Evolutionary conservation across 371 early-diverging fungal genomes (phyloP), one percentile per base, ranked within the genome.

Genomic region (Thermomucor indicae-seudaticae): DNA sequence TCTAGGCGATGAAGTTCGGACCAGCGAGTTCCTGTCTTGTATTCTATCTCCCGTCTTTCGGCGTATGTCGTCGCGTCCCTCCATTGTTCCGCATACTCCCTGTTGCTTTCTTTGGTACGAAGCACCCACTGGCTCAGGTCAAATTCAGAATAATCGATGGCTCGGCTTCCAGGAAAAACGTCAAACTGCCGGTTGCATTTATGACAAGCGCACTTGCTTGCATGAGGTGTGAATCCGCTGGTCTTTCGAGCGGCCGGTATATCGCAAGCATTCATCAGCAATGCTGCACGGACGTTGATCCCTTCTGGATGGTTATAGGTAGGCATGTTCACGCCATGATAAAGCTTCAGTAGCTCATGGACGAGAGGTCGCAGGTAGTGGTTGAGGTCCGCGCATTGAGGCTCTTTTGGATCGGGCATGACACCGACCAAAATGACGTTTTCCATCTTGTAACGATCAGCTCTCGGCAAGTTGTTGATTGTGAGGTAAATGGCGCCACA

Each of bases 341-440:
- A 34, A 17, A 53, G 37, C 19, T 34, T 5, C 20, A 19, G 16
- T 1, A 58, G 45, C 10, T 49, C 53, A 6, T 43, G 37, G 6
- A 58, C 59, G 6, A 58, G 19, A 8, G 53, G 53, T 8, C 23
- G 6, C 34, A 53, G 30, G 35, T 58, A 53, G n/a, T 47, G 38
- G 17, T 53, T 53, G 23, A 53, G 47, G 12, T 53, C 31, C 12
- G 11, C 14, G 0, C 29, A 43, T 1, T 4, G 20, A 14, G 53
- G 53, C 27, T 58, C 49, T 4, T 43, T 49, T 4, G 44, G 47
- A 0, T 49, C 59, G 27, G 49, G 49, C 5, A 53, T 42, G 11
- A 52, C 20, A 23, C 49, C 43, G 29, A 43, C 32, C 10, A 52
- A 28, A 34, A 59, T 32, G 8, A 49, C 47, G 40, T 59, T 59